These are phyloP conservation scores for Chaetomium strumarium DNA, from an alignment of 2,329 filamentous ascomycete genomes.

Conservation along the genomic window DNA sequence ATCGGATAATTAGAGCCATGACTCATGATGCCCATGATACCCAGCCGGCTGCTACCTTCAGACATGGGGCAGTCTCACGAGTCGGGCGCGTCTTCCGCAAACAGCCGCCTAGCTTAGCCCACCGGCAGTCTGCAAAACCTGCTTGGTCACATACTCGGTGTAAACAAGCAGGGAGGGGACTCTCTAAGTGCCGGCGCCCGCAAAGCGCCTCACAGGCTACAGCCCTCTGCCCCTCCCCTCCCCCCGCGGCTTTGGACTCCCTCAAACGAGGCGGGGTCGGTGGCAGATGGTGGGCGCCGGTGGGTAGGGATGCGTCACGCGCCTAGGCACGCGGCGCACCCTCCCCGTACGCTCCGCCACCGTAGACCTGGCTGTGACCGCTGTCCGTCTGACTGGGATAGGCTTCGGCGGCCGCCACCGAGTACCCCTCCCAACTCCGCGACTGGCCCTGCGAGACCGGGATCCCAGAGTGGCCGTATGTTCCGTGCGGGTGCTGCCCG, in stretches of 20 bases:
- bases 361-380: slow-evolving; percentile 27
- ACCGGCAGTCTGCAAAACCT: background rate
- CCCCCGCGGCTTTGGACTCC: background rate
- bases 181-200: background rate
- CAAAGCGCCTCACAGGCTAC: background rate
- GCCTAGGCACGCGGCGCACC: slow-evolving; percentile 21
- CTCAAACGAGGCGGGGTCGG: background rate
- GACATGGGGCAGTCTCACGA: slow-evolving; percentile 6
- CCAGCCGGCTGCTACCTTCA: slow-evolving; percentile 1
- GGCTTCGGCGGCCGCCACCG: slow-evolving; percentile 15
- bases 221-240: background rate
- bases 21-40: background rate
- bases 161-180: background rate
- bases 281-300: too few species aligned
- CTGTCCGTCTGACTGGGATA: slow-evolving; percentile 15
- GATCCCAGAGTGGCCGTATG: slow-evolving; percentile 18
- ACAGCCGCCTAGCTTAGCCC: background rate
- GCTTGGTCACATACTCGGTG: background rate
- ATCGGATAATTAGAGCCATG: background rate
- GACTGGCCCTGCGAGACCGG: slow-evolving; percentile 19
- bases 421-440: slow-evolving; percentile 23
- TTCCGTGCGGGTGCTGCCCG: slow-evolving; percentile 18
- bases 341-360: slow-evolving; percentile 22
- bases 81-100: slow-evolving; percentile 1
- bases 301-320: background rate